phyloP scores from a whole-genome alignment of 2,329 filamentous ascomycete species.

The Bipolaris zeicola region DNA sequence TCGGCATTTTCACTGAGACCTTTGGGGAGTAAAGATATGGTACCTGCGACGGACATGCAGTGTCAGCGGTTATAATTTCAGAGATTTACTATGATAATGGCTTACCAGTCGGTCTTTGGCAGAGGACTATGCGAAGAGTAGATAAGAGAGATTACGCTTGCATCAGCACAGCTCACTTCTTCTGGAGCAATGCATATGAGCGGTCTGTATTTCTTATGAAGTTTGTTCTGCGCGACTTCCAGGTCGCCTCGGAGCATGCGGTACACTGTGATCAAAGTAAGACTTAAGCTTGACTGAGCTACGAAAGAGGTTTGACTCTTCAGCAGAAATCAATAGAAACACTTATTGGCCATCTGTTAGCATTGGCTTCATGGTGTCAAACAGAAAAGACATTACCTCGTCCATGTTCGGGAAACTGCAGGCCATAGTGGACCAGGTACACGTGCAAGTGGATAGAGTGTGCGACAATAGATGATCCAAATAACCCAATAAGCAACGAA shows the following conservation, averaged over 20 bases:
- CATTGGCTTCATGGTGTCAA: not conserved
- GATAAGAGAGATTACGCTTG: slow-evolving; percentile 20
- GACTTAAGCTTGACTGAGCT: not conserved
- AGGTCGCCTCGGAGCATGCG: slow-evolving; percentile 8
- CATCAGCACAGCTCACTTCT: slow-evolving; percentile 21
- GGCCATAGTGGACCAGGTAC: slow-evolving; percentile 15
- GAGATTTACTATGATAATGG: too few species aligned
- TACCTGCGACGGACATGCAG: slow-evolving; percentile 14
- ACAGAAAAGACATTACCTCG: not conserved
- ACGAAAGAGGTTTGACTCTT: not conserved
- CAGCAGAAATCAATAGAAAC: not conserved
- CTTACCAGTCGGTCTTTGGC: slow-evolving; percentile 11
- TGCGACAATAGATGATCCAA: slow-evolving; percentile 13
- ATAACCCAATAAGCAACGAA: not conserved
- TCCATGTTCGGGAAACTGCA: slow-evolving; percentile 10
- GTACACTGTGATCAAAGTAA: slow-evolving; percentile 3
- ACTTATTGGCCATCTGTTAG: slow-evolving; percentile 4
- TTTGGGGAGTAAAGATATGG: slow-evolving; percentile 9
- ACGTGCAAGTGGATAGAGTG: slow-evolving; percentile 13
- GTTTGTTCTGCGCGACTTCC: slow-evolving; percentile 13
- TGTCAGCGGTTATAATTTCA: not conserved
- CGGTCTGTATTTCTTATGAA: slow-evolving; percentile 14
- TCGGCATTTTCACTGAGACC: slow-evolving; percentile 28
- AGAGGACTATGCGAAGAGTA: slow-evolving; percentile 22
- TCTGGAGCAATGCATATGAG: slow-evolving; percentile 27